Conservation (phyloP, 1,139 yeast species). For the Lodderomyces parapsilosis region DNA sequence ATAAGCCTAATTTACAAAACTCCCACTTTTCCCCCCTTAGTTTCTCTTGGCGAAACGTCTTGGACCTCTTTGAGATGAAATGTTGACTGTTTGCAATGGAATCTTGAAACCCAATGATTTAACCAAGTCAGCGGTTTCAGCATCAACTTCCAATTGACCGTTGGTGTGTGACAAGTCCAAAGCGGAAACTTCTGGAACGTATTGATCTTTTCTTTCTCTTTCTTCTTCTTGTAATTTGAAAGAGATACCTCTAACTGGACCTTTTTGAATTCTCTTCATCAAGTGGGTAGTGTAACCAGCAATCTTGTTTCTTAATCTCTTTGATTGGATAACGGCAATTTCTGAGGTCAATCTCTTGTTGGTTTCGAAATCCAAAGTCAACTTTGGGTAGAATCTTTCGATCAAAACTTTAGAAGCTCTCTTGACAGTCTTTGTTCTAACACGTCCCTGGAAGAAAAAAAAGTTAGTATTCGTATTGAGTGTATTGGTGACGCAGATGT, state of each 20-base stretch:
- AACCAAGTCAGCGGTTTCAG: conserved; percentile 96
- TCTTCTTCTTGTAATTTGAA: conserved; percentile 99
- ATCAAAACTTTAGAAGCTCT: conserved; percentile 99
- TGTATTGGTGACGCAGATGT: too few species aligned
- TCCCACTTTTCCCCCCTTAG: conserved; percentile 43
- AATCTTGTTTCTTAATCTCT: conserved; percentile 99
- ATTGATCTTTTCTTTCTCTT: conserved; percentile 99
- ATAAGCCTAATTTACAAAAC: conserved; percentile 1
- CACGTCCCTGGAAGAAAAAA: conserved; percentile 69
- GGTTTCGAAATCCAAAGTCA: conserved; percentile 99
- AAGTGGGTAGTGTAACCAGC: conserved; percentile 99
- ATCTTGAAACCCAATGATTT: conserved; percentile 95
- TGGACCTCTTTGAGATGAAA: conserved; percentile 89
- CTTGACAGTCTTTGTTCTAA: conserved; percentile 99
- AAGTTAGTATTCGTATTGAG: conserved; percentile 28
- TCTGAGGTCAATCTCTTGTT: conserved; percentile 99
- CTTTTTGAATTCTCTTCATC: conserved; percentile 99
- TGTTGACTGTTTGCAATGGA: conserved; percentile 87
- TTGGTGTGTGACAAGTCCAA: conserved; percentile 96
- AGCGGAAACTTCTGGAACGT: conserved; percentile 99
- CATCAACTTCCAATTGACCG: conserved; percentile 96
- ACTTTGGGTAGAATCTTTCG: conserved; percentile 99
- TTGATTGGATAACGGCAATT: conserved; percentile 98
- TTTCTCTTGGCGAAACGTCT: conserved; percentile 96
- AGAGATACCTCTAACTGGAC: conserved; percentile 99